Percentiles rank a stretch among this genome's conserved stretches.
These are phyloP conservation scores for Pythium scleroteichum DNA, from an alignment of 352 stramenopile species.

Conservation along the genomic window DNA sequence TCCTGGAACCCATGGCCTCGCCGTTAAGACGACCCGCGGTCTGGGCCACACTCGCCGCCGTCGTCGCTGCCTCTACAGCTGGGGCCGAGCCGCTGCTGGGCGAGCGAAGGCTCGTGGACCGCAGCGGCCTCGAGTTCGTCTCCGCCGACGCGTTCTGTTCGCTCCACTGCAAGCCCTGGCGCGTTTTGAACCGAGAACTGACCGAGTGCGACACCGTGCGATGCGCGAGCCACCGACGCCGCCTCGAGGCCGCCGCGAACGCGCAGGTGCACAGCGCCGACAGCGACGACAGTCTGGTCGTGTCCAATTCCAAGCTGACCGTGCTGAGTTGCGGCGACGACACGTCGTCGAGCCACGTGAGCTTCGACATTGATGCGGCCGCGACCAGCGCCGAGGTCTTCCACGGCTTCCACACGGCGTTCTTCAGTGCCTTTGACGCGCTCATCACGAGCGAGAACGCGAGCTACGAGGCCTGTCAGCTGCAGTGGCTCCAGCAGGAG, in stretches of 20 bases:
- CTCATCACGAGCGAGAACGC: constrained; percentile 62
- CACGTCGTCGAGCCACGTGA: constrained; percentile 38
- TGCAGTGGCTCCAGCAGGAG: constrained; percentile 67
- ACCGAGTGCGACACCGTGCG: constrained; percentile 16
- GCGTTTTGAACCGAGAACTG: constrained; percentile 5
- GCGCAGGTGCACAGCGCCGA: constrained; percentile 15
- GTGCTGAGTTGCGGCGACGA: constrained; percentile 42
- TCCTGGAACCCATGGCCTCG: constrained; percentile 1
- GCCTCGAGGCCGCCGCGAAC: background rate
- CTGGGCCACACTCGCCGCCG: constrained; percentile 2
- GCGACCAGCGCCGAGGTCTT: constrained; percentile 39
- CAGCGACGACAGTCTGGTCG: constrained; percentile 15
- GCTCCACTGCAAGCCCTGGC: constrained; percentile 51
- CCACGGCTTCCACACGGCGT: constrained; percentile 53
- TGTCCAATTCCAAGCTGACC: constrained; percentile 26
- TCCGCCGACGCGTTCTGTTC: constrained; percentile 48
- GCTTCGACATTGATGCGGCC: constrained; percentile 37
- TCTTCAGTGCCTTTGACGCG: constrained; percentile 65
- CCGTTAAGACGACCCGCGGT: background rate
- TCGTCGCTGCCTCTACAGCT: background rate
- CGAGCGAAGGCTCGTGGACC: constrained; percentile 35
- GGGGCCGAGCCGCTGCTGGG: background rate
- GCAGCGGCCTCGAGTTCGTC: constrained; percentile 44
- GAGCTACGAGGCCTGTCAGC: constrained; percentile 57
- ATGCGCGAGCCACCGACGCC: constrained; percentile 11